Percentiles rank a stretch among this genome's conserved stretches.
These are phyloP conservation scores for Podila epigama DNA, from an alignment of 192 early-diverging fungal species.

Conservation along the genomic window DNA sequence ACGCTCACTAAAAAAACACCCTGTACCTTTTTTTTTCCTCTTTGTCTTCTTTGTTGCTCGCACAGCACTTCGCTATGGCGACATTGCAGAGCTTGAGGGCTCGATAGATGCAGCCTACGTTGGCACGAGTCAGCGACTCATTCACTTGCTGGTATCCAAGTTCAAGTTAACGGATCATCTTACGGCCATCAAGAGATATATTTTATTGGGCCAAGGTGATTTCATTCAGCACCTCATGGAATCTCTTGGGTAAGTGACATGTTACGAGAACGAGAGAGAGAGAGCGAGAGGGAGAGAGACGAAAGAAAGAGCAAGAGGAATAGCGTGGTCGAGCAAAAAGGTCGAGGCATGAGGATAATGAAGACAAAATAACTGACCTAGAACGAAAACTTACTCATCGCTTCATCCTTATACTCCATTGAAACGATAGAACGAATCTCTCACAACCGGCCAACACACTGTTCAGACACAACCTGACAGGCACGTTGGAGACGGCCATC, in stretches of 20 bases:
- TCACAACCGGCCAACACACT: constrained; percentile 75
- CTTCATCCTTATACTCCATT: too few species aligned
- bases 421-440: constrained; percentile 56
- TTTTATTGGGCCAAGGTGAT: constrained; percentile 93
- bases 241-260: constrained; percentile 69
- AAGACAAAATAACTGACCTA: too few species aligned
- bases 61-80: constrained; percentile 71
- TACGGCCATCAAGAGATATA: constrained; percentile 84
- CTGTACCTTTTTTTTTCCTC: not conserved
- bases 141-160: constrained; percentile 77
- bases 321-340: too few species aligned
- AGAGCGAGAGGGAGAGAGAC: too few species aligned
- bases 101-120: constrained; percentile 77
- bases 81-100: constrained; percentile 72
- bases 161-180: constrained; percentile 90
- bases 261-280: not conserved
- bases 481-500: constrained; percentile 82
- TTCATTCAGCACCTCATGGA: constrained; percentile 92
- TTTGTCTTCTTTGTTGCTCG: not conserved
- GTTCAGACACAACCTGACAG: constrained; percentile 91
- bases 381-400: too few species aligned
- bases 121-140: constrained; percentile 77
- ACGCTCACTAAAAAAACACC: too few species aligned
- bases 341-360: too few species aligned
- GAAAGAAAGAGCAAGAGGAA: too few species aligned